These are phyloP conservation scores for Xylariaceae sp. DNA, from an alignment of 2,329 filamentous ascomycete species.

Conservation along the genomic window DNA sequence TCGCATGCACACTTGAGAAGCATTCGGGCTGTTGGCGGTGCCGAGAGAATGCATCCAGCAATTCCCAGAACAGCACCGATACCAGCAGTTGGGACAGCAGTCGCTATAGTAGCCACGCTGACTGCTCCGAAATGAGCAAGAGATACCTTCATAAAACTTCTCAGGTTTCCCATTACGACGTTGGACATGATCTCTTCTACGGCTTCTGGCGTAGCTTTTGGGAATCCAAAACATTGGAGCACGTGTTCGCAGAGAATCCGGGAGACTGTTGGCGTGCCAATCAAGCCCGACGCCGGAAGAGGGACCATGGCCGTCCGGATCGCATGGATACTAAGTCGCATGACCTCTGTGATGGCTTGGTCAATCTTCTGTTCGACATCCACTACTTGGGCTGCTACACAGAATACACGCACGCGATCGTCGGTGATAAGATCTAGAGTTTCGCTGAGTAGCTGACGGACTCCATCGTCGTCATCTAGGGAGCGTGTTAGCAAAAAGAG, in stretches of 20 bases:
- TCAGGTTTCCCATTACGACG: constrained; percentile 13
- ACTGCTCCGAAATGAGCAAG: constrained; percentile 13
- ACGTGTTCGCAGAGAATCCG: constrained; percentile 21
- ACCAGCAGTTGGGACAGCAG: constrained; percentile 13
- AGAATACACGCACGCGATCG: constrained; percentile 25
- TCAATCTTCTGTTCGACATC: constrained; percentile 24
- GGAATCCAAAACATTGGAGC: constrained; percentile 20
- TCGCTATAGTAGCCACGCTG: constrained; percentile 6
- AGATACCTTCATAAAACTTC: constrained; percentile 15
- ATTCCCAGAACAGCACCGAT: constrained; percentile 13
- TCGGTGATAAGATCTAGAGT: constrained; percentile 18
- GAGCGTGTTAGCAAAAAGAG: background rate
- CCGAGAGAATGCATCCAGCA: constrained; percentile 12
- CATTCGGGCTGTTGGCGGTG: constrained; percentile 18
- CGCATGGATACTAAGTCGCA: constrained; percentile 19
- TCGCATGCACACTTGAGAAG: constrained; percentile 22
- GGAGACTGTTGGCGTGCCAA: constrained; percentile 19
- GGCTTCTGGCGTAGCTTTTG: constrained; percentile 18
- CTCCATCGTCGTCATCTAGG: constrained; percentile 11
- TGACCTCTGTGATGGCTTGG: constrained; percentile 23
- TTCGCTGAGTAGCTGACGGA: constrained; percentile 12
- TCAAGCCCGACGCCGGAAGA: constrained; percentile 13
- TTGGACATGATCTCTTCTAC: constrained; percentile 23
- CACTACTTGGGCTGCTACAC: constrained; percentile 22
- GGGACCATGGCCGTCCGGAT: constrained; percentile 23